Conservation (phyloP, 1,139 yeast species). For the Blastobotrys proliferans region DNA sequence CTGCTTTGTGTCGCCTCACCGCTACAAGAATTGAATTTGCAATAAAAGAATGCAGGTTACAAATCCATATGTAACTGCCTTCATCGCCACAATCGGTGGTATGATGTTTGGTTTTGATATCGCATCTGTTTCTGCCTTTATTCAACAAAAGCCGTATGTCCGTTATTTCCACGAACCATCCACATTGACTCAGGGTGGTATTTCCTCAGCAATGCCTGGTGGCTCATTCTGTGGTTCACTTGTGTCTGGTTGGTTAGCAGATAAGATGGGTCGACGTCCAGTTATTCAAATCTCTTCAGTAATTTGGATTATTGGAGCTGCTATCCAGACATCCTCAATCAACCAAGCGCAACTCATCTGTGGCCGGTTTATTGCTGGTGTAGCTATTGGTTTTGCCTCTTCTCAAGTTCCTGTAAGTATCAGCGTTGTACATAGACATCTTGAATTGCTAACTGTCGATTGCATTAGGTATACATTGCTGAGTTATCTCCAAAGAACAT, state of each 20-base stretch:
- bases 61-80: constrained; percentile 36
- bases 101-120: constrained; percentile 94
- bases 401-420: constrained; percentile 70
- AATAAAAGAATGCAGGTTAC: constrained; percentile 23
- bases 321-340: constrained; percentile 72
- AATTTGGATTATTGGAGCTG: constrained; percentile 76
- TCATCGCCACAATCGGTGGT: constrained; percentile 79
- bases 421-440: too few species aligned
- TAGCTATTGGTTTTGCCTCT: constrained; percentile 69
- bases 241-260: constrained; percentile 48
- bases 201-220: constrained; percentile 91
- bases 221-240: constrained; percentile 63
- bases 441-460: too few species aligned
- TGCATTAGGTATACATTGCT: constrained; percentile 66
- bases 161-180: constrained; percentile 36
- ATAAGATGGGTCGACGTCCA: constrained; percentile 73
- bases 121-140: constrained; percentile 81
- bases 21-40: too few species aligned
- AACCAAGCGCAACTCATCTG: constrained; percentile 66
- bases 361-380: constrained; percentile 64
- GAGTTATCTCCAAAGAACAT: constrained; percentile 64
- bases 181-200: constrained; percentile 68
- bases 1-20: too few species aligned
- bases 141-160: constrained; percentile 61
- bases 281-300: constrained; percentile 70